phyloP scores from a whole-genome alignment of 306 rosid genomes.

The Glycyrrhiza uralensis region DNA sequence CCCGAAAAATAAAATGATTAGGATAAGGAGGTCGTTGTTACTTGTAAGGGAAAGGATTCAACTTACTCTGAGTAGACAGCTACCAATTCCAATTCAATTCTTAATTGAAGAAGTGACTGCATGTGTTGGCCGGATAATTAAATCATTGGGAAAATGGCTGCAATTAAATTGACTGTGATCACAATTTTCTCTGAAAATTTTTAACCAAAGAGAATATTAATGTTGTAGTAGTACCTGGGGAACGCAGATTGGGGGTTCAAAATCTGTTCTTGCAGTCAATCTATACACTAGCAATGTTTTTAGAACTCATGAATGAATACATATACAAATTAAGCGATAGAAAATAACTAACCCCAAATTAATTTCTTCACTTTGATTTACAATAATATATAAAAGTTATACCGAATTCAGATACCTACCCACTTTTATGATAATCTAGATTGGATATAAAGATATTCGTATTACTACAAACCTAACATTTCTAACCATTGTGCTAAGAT shows the following conservation, averaged over 20 bases:
- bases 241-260: neutral
- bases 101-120: neutral
- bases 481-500: too few relatives aligned
- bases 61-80: slow-evolving; percentile 3
- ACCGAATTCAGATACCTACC: slow-evolving; percentile 23
- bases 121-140: slow-evolving; percentile 8
- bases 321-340: neutral
- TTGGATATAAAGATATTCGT: neutral
- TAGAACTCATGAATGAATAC: neutral
- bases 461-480: too few relatives aligned
- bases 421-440: too few relatives aligned
- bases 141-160: neutral
- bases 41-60: neutral
- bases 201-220: neutral
- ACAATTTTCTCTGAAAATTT: neutral
- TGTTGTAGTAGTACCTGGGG: neutral
- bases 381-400: neutral
- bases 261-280: neutral
- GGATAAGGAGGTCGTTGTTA: slow-evolving; percentile 2
- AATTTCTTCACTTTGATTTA: neutral
- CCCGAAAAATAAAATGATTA: neutral
- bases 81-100: slow-evolving; percentile 7
- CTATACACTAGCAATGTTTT: neutral
- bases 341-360: neutral
- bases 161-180: neutral